Evolutionary conservation across 306 rosid genomes (phyloP), one percentile per base, ranked within the genome.

Genomic region (Ammopiptanthus mongolicus): DNA sequence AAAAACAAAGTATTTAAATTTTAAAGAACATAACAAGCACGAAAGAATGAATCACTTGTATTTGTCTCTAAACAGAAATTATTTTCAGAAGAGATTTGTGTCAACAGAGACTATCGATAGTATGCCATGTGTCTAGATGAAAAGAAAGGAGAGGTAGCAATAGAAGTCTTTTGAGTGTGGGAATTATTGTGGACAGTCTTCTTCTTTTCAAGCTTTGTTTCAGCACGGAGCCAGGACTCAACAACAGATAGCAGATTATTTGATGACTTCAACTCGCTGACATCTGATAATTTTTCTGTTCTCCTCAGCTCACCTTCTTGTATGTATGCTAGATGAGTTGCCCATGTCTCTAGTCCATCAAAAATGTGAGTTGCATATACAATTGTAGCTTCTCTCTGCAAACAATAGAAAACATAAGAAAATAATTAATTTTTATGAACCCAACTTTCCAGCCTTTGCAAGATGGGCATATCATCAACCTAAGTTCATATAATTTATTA

Each of bases 261-360:
- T 22, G 95, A 90, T 71, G 76, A 79, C 73, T 85, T 94, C 93
- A 91, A 73, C 87, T 94, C 97, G 5, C 74, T 67, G 39, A 91
- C 84, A 78, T 87, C 88, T n/a, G 89, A 86, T 75, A 94, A 50
- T 87, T 86, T 91, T 80, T 90, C 93, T 11, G 89, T 70, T 82
- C 80, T 94, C 85, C 83, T 91, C 61, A 91, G 83, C 77, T 86
- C 91, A 25, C 98, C 98, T 1, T 88, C 93, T 86, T 95, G 98
- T 72, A 95, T 91, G 82, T 95, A 91, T 77, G 97, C 98, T 59
- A 95, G 80, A 84, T 95, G 96, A 47, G 95, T 88, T 64, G 98
- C 96, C 98, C 98, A 95, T 61, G 96, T 86, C 87, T 91, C 98
- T 73, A 91, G 90, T 61, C 98, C 98, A 82, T 95, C 98, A 88